Evolutionary conservation across 75 land plant species (phyloP).

Genomic region (Sequoia sempervirens): DNA sequence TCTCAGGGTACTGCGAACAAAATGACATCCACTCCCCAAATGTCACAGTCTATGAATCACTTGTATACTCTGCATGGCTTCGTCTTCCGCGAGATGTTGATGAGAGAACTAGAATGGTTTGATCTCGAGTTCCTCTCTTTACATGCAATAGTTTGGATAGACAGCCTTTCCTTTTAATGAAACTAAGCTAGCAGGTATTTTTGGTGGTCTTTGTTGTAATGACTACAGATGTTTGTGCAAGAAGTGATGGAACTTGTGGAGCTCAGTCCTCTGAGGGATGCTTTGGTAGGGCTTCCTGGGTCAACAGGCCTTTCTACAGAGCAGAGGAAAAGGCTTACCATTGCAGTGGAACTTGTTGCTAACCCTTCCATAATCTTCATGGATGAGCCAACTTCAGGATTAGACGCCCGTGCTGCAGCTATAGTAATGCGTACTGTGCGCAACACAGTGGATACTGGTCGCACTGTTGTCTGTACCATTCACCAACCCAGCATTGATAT

Average conservation of each 20-base stretch:
- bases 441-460: conserved; percentile 36
- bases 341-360: conserved; percentile 35
- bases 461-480: conserved; percentile 41
- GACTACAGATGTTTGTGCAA: conserved; percentile 24
- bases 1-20: conserved; percentile 73
- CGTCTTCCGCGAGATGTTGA: conserved; percentile 46
- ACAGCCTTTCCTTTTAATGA: not conserved
- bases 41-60: conserved; percentile 64
- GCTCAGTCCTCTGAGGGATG: conserved; percentile 19
- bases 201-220: not conserved
- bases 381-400: conserved; percentile 45
- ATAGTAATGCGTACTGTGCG: conserved; percentile 35
- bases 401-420: conserved; percentile 42
- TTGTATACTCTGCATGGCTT: conserved; percentile 63
- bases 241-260: conserved; percentile 34
- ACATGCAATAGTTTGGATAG: not conserved
- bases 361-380: conserved; percentile 40
- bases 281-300: conserved; percentile 28
- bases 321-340: conserved; percentile 31
- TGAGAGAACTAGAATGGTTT: conserved; percentile 32
- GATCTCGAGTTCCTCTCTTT: not conserved
- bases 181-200: not conserved
- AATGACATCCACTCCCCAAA: conserved; percentile 73
- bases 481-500: conserved; percentile 40
- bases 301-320: conserved; percentile 31